Evolutionary conservation across 2,329 filamentous ascomycete species (phyloP).

Genomic region (Rhytidhysteron rufulum): DNA sequence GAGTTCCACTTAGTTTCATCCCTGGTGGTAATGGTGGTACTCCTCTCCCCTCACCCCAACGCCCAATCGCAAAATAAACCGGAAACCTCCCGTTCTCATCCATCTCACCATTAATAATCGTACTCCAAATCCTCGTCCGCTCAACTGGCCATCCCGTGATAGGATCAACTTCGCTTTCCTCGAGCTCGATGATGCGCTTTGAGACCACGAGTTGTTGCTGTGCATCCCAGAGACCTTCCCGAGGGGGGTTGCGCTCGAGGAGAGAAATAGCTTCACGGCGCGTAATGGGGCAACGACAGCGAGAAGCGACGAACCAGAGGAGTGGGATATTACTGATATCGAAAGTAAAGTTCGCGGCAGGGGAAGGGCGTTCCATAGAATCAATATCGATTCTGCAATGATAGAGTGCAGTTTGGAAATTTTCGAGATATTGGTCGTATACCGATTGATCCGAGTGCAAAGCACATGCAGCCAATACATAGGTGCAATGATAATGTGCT

Average conservation of each 20-base stretch:
- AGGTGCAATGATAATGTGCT: constrained; percentile 2
- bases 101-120: constrained; percentile 7
- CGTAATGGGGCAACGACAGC: constrained; percentile 4
- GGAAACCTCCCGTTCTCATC: constrained; percentile 9
- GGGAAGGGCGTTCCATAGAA: constrained; percentile 2
- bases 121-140: constrained; percentile 4
- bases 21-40: constrained; percentile 6
- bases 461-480: constrained; percentile 2
- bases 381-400: constrained; percentile 3
- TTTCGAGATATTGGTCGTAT: constrained; percentile 3
- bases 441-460: not conserved
- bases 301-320: constrained; percentile 4
- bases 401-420: not conserved
- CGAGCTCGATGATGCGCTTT: constrained; percentile 3
- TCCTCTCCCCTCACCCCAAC: constrained; percentile 11
- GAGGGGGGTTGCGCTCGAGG: not conserved
- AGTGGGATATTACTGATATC: constrained; percentile 1
- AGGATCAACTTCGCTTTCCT: constrained; percentile 4
- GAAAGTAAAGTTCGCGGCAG: constrained; percentile 5
- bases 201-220: constrained; percentile 1
- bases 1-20: constrained; percentile 2
- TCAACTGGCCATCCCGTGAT: constrained; percentile 4
- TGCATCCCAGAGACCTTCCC: constrained; percentile 5
- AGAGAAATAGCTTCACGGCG: constrained; percentile 5
- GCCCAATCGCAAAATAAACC: constrained; percentile 9